Conservation (phyloP, 2,329 filamentous ascomycete species). For the Colletotrichum brevisporum region DNA sequence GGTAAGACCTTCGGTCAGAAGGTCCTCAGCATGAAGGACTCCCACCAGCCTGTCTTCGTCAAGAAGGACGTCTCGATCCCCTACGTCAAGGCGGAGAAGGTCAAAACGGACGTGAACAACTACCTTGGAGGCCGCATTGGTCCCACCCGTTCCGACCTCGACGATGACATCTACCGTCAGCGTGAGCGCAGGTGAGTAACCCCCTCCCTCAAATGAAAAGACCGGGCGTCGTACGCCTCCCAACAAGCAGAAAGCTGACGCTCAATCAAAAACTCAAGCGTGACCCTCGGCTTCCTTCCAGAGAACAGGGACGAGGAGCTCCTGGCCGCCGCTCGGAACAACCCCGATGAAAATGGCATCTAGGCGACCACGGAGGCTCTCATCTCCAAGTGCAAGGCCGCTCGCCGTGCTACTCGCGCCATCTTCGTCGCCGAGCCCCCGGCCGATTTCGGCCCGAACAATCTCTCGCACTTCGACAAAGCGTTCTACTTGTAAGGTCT, state of each 20-base stretch:
- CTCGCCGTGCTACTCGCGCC: background rate
- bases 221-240: too few relatives aligned
- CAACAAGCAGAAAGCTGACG: background rate
- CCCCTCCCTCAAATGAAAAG: background rate
- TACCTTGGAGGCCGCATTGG: background rate
- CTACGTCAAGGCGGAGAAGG: too few relatives aligned
- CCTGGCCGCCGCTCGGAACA: background rate
- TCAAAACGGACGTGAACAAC: too few relatives aligned
- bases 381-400: background rate
- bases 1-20: too few relatives aligned
- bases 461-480: too few relatives aligned
- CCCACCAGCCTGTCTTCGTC: too few relatives aligned
- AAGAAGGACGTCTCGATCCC: too few relatives aligned
- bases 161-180: too few relatives aligned
- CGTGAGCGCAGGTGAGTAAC: constrained; percentile 1
- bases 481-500: too few relatives aligned
- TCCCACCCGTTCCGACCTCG: background rate
- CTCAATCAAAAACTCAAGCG: background rate
- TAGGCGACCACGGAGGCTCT: constrained; percentile 3
- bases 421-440: too few relatives aligned
- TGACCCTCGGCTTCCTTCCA: background rate
- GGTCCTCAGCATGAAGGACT: constrained; percentile 12
- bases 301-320: background rate
- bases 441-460: too few relatives aligned
- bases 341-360: background rate